Percentiles rank a stretch among this genome's conserved stretches.
phyloP scores from a whole-genome alignment of 1,284 basidiomycete species.

The Moesziomyces sp. region DNA sequence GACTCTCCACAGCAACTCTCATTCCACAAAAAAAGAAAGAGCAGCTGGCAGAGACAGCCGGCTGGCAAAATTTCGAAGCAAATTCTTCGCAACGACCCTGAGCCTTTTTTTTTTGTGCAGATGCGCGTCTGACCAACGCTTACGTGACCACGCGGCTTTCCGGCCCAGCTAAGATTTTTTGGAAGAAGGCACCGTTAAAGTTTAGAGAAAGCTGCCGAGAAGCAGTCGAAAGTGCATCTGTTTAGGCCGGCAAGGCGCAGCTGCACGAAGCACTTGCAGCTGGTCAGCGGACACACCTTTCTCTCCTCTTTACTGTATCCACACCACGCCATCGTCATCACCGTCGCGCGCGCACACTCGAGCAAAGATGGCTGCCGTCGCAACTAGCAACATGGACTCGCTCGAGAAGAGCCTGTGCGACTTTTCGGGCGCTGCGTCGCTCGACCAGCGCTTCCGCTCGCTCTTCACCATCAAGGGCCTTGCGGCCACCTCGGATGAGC shows the following conservation, averaged over 20 bases:
- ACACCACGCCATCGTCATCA: background rate
- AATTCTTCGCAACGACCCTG: constrained; percentile 44
- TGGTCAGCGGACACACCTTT: background rate
- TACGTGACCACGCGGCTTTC: constrained; percentile 13
- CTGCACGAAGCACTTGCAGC: constrained; percentile 9
- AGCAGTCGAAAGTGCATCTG: constrained; percentile 7
- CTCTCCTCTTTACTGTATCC: background rate
- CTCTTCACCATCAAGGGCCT: constrained; percentile 93
- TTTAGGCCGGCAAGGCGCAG: constrained; percentile 3
- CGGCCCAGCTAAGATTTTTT: constrained; percentile 6
- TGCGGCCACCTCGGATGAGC: constrained; percentile 62
- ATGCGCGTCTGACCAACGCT: constrained; percentile 19
- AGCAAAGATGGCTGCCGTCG: constrained; percentile 22
- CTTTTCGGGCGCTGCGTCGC: constrained; percentile 75
- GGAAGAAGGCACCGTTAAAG: constrained; percentile 11
- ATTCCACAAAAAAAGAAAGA: background rate
- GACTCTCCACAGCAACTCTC: background rate
- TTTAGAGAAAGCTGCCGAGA: background rate
- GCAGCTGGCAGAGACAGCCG: background rate
- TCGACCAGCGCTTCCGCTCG: constrained; percentile 90
- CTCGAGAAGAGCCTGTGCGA: constrained; percentile 57
- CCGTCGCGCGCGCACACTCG: too few relatives aligned
- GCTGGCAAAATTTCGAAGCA: constrained; percentile 34
- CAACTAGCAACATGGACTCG: constrained; percentile 41
- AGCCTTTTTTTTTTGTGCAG: background rate